Evolutionary conservation across 2,329 filamentous ascomycete species (phyloP), one percentile per base, ranked within the genome.

Genomic region (Calonectria henricotiae): DNA sequence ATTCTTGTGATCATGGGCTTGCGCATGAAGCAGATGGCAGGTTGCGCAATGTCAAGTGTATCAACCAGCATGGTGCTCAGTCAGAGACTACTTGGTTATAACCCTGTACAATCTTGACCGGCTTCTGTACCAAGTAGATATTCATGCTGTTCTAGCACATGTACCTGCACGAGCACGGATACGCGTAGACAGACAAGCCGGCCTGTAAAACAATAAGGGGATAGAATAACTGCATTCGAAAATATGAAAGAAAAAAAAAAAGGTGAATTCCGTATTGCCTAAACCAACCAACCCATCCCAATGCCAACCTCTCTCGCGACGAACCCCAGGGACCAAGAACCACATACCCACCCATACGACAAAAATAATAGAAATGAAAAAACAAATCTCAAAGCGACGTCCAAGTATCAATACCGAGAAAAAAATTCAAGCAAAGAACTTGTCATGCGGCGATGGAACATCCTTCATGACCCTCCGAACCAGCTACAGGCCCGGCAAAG

Each of bases 301-400:
- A 73, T 73, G 70, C 70, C 71, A 69, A 72, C 70, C 70, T 67
- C 69, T 70, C 70, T 73, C 65, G 63, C 65, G 49, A 72, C 67
- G 62, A 69, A 67, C 51, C 62, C 70, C 69, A 62, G 51, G 61
- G 65, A 67, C 62, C 55, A 44, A 66, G 13, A 67, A 67, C 44
- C 51, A 60, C 62, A 70, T 71, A 60, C 65, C 70, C 49, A 49
- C 54, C 70, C 58, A 62, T 54, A 44, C 67, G 68, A 68, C 64
- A 69, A 66, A 47, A 54, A 61, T 41, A 47, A 67, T 27, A 41
- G 35, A 23, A 7, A n/a, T 67, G 35, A 30, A 55, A 46, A 30
- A 11, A 23, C 66, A 41, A 51, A 62, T 49, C 44, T 54, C 54
- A 30, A 63, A 65, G 27, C 27, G 62, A 60, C 61, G 47, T 41